Evolutionary conservation across 441 rosid genomes (phyloP).

Genomic region (Euphorbia schlechtendalii): DNA sequence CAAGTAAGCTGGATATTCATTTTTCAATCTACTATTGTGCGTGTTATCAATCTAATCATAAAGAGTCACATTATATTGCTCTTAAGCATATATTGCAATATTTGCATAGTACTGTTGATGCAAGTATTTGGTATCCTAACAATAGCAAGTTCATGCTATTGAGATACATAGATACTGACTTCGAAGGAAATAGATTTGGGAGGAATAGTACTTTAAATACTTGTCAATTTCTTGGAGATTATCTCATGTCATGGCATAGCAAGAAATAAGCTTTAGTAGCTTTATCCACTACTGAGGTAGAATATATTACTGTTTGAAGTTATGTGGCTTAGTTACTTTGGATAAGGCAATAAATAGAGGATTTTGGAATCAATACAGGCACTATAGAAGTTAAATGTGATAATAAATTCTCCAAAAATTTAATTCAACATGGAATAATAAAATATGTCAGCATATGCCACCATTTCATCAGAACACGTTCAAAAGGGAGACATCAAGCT

Average conservation of each 20-base stretch:
- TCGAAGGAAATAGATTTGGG: background rate
- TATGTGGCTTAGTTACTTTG: background rate
- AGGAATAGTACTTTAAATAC: background rate
- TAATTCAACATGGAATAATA: no score
- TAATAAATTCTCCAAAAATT: no score
- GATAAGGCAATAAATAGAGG: background rate
- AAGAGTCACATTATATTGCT: background rate
- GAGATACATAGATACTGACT: background rate
- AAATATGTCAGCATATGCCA: no score
- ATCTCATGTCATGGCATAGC: background rate
- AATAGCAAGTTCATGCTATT: background rate
- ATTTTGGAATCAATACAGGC: background rate
- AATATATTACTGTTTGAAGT: background rate
- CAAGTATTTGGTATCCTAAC: background rate
- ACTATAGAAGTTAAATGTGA: background rate
- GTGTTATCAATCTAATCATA: background rate
- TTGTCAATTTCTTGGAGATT: background rate
- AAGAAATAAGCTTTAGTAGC: background rate
- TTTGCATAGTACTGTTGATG: background rate
- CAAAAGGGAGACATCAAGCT: no score
- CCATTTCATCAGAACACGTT: no score
- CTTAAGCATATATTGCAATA: background rate
- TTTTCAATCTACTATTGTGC: background rate
- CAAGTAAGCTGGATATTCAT: background rate
- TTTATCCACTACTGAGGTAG: background rate